phyloP scores from a whole-genome alignment of 164 flowering plant genomes.

The Stephania cephalantha region DNA sequence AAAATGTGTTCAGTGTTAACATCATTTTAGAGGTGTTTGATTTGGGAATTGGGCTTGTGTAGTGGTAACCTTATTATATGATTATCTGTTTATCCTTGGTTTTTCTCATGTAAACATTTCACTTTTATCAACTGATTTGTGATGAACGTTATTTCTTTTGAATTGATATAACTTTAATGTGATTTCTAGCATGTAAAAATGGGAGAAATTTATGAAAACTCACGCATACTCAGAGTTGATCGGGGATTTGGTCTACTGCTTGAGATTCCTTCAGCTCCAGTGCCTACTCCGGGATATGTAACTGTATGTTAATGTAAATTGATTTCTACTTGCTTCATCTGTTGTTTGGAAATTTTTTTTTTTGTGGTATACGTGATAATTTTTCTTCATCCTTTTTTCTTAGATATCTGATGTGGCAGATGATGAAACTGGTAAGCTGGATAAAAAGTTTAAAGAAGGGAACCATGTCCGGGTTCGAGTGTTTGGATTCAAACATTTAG shows the following conservation, averaged over 20 bases:
- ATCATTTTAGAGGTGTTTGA: not conserved
- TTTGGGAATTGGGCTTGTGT: not conserved
- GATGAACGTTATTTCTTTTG: not conserved
- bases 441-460: slow-evolving; percentile 72
- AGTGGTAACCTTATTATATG: not conserved
- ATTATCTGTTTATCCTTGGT: not conserved
- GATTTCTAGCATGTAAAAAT: slow-evolving; percentile 50
- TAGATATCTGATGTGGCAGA: slow-evolving; percentile 77
- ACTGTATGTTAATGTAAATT: slow-evolving; percentile 41
- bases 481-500: slow-evolving; percentile 71
- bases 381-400: not conserved
- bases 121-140: not conserved
- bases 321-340: slow-evolving; percentile 3
- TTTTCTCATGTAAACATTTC: not conserved
- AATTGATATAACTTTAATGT: slow-evolving; percentile 2
- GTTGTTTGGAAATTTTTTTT: not conserved
- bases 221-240: slow-evolving; percentile 87
- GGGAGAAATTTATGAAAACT: slow-evolving; percentile 75
- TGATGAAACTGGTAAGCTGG: slow-evolving; percentile 51
- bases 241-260: slow-evolving; percentile 78
- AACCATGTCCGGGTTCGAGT: slow-evolving; percentile 65
- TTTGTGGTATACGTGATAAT: not conserved
- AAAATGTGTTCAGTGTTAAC: not conserved
- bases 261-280: slow-evolving; percentile 68
- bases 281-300: slow-evolving; percentile 70